These are phyloP conservation scores for Elaeagnus macrophylla DNA, from an alignment of 306 rosid genomes.

Conservation along the genomic window DNA sequence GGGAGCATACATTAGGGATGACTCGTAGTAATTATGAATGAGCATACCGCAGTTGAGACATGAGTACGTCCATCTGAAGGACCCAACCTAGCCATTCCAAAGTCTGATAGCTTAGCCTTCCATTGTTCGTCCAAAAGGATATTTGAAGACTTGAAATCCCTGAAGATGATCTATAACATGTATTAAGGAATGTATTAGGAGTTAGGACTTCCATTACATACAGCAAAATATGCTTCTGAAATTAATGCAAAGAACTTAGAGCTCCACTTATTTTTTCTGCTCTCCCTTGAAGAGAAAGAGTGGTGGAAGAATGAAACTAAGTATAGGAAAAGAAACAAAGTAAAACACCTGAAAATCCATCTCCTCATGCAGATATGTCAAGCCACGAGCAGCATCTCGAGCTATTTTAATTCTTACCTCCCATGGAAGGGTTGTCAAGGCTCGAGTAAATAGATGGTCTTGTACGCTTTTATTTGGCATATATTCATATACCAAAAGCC, in stretches of 20 bases:
- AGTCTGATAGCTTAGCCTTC: constrained; percentile 95
- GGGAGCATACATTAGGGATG: not conserved
- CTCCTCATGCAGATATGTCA: constrained; percentile 75
- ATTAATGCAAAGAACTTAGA: not conserved
- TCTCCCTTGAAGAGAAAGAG: not conserved
- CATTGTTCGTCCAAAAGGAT: constrained; percentile 88
- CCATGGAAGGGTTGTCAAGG: constrained; percentile 68
- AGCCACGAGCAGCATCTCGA: constrained; percentile 87
- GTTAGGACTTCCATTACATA: not conserved
- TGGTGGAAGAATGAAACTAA: not conserved
- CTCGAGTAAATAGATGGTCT: constrained; percentile 58
- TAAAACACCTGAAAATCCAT: constrained; percentile 81
- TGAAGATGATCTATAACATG: constrained; percentile 63
- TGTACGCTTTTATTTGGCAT: constrained; percentile 83
- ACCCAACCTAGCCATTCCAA: constrained; percentile 94
- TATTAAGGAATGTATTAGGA: constrained; percentile 13
- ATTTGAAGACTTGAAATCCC: constrained; percentile 96
- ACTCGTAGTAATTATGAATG: constrained; percentile 1
- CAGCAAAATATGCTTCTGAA: not conserved
- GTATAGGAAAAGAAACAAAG: constrained; percentile 6
- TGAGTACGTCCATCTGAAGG: constrained; percentile 92
- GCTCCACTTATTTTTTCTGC: constrained; percentile 2
- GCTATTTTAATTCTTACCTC: constrained; percentile 72
- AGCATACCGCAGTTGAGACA: constrained; percentile 92
- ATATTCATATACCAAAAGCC: constrained; percentile 77